These are phyloP conservation scores for Psilocybe mexicana DNA, from an alignment of 1,284 basidiomycete genomes.

Conservation along the genomic window DNA sequence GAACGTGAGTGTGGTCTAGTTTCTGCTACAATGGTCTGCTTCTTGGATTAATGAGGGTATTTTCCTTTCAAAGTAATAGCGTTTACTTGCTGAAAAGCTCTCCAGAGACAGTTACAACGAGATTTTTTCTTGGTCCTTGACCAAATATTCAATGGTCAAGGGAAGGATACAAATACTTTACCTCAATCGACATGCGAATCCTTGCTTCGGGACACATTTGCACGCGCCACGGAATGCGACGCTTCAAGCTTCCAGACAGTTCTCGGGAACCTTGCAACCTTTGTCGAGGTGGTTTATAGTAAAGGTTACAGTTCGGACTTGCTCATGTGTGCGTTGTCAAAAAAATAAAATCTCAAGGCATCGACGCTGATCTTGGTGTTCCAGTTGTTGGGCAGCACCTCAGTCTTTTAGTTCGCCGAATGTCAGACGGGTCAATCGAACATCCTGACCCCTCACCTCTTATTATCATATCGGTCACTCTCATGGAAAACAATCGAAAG, in stretches of 20 bases:
- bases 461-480: constrained; percentile 47
- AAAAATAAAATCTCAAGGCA: too few species aligned
- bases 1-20: constrained; percentile 28
- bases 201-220: constrained; percentile 56
- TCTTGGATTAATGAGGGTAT: constrained; percentile 56
- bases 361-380: background rate
- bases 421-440: constrained; percentile 50
- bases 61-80: constrained; percentile 10
- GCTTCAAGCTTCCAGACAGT: constrained; percentile 46
- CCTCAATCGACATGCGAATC: constrained; percentile 46
- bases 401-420: constrained; percentile 50
- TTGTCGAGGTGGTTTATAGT: constrained; percentile 54
- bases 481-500: constrained; percentile 63
- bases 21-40: constrained; percentile 58
- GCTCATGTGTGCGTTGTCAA: constrained; percentile 49
- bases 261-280: constrained; percentile 57
- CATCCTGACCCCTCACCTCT: constrained; percentile 57
- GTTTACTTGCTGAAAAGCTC: constrained; percentile 4
- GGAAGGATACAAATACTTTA: constrained; percentile 29
- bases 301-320: constrained; percentile 49
- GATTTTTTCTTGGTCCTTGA: constrained; percentile 58
- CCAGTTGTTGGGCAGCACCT: constrained; percentile 59
- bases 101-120: constrained; percentile 45
- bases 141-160: constrained; percentile 43
- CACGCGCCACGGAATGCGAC: constrained; percentile 50